phyloP scores from a whole-genome alignment of 768 basidiomycete species.

The Auriscalpium vulgare region DNA sequence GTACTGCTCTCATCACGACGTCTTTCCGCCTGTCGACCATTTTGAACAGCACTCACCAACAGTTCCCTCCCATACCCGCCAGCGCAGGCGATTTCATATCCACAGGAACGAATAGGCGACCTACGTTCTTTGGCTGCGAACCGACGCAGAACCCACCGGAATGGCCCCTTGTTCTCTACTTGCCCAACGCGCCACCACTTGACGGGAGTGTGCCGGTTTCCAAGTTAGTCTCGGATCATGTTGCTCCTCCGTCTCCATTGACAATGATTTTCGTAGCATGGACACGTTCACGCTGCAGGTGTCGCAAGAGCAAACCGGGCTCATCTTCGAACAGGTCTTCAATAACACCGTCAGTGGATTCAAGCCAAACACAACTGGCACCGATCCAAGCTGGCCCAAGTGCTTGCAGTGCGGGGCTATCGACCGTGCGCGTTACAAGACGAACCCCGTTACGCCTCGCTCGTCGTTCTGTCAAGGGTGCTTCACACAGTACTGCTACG shows the following conservation, averaged over 20 bases:
- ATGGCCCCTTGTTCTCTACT: conserved; percentile 63
- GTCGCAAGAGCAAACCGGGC: conserved; percentile 38
- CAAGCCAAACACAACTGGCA: conserved; percentile 44
- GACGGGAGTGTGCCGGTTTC: conserved; percentile 52
- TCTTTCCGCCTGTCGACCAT: conserved; percentile 35
- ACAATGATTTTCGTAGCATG: conserved; percentile 29
- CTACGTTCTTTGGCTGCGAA: conserved; percentile 79
- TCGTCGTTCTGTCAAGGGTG: conserved; percentile 20
- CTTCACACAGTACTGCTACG: conserved; percentile 24
- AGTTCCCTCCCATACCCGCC: conserved; percentile 56
- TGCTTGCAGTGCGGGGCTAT: conserved; percentile 67
- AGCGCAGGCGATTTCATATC: conserved; percentile 43
- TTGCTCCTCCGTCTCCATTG: not conserved
- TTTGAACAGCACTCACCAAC: conserved; percentile 44
- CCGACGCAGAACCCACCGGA: conserved; percentile 39
- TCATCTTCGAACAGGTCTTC: conserved; percentile 58
- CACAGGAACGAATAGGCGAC: conserved; percentile 55
- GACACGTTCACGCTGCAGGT: conserved; percentile 56
- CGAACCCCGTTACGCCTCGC: conserved; percentile 12
- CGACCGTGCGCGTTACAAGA: conserved; percentile 27
- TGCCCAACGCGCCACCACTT: conserved; percentile 68
- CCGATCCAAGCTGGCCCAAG: conserved; percentile 48
- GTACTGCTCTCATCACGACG: conserved; percentile 41
- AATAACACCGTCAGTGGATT: conserved; percentile 52
- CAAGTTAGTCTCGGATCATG: conserved; percentile 35